Evolutionary conservation across 2,329 filamentous ascomycete genomes (phyloP), one percentile per base, ranked within the genome.

Genomic region (Pseudogymnoascus sp.): DNA sequence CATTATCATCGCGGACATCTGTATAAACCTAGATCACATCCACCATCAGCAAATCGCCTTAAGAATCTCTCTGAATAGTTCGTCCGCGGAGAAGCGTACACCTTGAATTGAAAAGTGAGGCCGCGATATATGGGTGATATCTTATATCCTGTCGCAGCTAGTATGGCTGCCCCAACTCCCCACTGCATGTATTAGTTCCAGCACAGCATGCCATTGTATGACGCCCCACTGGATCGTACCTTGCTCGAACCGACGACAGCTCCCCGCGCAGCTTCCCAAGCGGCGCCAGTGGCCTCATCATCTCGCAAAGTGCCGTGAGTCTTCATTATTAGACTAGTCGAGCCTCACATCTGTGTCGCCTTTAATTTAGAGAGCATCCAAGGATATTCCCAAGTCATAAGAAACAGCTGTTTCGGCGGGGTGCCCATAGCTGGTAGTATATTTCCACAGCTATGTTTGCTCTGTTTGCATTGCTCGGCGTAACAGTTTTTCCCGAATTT

Each of bases 1-100:
- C 36, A 91, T 71, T n/a, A 89, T 87, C 89, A 93, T 93, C 65
- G 86, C 87, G n/a, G 87, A 90, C 88, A 92, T 91, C 74, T 92
- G 89, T 14, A 93, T 78, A 72, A 91, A 93, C 31, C 90, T 93
- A 70, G 59, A 36, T 60, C 25, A 36, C 61, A 38, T 50, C n/a
- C n/a, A 60, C n/a, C 1, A n/a, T 60, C 18, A 60, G 59, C 59
- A 60, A 40, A n/a, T 36, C 16, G 34, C 34, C 10, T 7, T 6
- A 5, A 25, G 14, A 56, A 18, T 11, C 5, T 36, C n/a, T 28
- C 7, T 8, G 56, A 63, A 63, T 65, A 46, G 18, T 28, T 61
- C 59, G 18, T 59, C 38, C 59, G 42, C 53, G 36, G 34, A 28
- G 21, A 60, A 60, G 77, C 84, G 71, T 81, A 90, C 88, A 89